Conservation (phyloP, 208 protist genomes). For the Leishmania lainsoni region DNA sequence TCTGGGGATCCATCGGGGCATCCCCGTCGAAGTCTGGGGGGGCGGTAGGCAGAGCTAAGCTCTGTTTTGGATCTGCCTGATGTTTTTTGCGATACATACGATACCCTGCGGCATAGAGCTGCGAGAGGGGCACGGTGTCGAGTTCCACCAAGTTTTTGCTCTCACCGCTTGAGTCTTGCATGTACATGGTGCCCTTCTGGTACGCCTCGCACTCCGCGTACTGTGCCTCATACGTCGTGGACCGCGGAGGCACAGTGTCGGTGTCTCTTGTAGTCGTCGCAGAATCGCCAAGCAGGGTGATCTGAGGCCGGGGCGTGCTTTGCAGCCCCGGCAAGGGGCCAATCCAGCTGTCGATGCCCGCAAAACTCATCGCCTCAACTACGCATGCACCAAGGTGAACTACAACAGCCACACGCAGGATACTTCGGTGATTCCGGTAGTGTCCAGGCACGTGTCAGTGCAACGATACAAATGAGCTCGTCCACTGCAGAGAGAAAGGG, state of each 20-base stretch:
- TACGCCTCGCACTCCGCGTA: slow-evolving; percentile 44
- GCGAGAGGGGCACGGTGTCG: slow-evolving; percentile 52
- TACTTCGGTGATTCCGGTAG: background rate
- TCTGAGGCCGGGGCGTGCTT: slow-evolving; percentile 19
- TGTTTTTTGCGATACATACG: slow-evolving; percentile 56
- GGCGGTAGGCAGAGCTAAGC: slow-evolving; percentile 43
- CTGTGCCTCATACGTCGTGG: slow-evolving; percentile 75
- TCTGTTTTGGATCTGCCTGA: slow-evolving; percentile 20
- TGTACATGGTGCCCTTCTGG: slow-evolving; percentile 65
- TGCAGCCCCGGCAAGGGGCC: slow-evolving; percentile 17
- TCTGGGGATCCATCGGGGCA: slow-evolving; percentile 57
- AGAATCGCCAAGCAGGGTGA: slow-evolving; percentile 47
- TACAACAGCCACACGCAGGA: background rate
- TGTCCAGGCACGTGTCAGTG: background rate
- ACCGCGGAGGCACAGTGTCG: slow-evolving; percentile 54
- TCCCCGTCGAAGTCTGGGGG: slow-evolving; percentile 85
- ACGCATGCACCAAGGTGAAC: background rate
- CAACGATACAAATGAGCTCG: background rate
- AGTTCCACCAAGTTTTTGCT: slow-evolving; percentile 36
- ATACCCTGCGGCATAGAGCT: slow-evolving; percentile 72
- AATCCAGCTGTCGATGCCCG: slow-evolving; percentile 34
- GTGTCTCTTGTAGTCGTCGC: slow-evolving; percentile 39
- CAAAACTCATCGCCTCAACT: slow-evolving; percentile 21
- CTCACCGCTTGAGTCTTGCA: slow-evolving; percentile 55
- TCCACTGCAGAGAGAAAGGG: background rate